These are phyloP conservation scores for Telfairia occidentalis DNA, from an alignment of 331 rosid genomes.

Conservation along the genomic window DNA sequence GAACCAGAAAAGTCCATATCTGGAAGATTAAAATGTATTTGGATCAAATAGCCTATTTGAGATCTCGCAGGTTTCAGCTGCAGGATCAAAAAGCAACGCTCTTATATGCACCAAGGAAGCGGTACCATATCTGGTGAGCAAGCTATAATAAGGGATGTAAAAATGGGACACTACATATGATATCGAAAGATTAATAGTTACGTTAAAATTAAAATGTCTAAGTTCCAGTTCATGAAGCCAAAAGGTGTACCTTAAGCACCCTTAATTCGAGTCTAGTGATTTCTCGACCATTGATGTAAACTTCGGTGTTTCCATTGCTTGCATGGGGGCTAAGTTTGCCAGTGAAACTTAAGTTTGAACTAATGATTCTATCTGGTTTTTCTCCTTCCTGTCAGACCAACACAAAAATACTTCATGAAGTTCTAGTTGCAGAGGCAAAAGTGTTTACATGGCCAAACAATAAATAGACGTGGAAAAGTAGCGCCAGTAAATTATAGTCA, in stretches of 20 bases:
- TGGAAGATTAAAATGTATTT: neutral
- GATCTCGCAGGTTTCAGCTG: neutral
- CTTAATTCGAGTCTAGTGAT: slow-evolving; percentile 88
- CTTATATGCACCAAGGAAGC: neutral
- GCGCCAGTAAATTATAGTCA: slow-evolving; percentile 20
- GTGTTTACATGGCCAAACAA: neutral
- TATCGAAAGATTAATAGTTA: slow-evolving; percentile 13
- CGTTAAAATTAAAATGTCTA: neutral
- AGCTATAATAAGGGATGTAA: neutral
- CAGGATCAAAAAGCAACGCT: neutral
- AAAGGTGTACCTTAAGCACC: slow-evolving; percentile 61
- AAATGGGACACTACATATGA: neutral
- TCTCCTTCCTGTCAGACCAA: slow-evolving; percentile 70
- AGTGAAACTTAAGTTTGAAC: slow-evolving; percentile 85
- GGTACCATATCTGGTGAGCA: neutral
- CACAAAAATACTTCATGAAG: slow-evolving; percentile 4
- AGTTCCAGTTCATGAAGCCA: slow-evolving; percentile 7
- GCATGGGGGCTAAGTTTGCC: slow-evolving; percentile 78
- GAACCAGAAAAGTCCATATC: neutral
- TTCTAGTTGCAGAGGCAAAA: neutral
- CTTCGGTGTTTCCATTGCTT: slow-evolving; percentile 89
- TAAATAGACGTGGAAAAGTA: slow-evolving; percentile 13
- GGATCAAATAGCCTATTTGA: neutral
- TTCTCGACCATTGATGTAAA: slow-evolving; percentile 91
- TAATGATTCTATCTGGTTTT: slow-evolving; percentile 78